Percentiles rank a stretch among this genome's conserved stretches.
Evolutionary conservation across 176 grass and related monocot genomes (phyloP).

Genomic region (Carex scoparia): DNA sequence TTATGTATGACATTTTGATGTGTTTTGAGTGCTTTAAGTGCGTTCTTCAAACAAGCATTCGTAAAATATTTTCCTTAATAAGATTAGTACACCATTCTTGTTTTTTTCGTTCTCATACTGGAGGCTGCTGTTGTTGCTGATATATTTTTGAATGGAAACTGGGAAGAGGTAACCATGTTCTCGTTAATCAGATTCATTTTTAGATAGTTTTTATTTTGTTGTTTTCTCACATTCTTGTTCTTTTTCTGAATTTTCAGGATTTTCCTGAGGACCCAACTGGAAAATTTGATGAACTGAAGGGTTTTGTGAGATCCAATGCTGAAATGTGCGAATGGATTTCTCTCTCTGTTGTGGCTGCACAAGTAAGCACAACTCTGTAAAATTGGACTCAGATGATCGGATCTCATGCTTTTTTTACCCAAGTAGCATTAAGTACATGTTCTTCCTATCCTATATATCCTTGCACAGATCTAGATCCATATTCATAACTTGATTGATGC

Average conservation of each 20-base stretch:
- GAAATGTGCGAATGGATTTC: constrained; percentile 92
- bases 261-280: constrained; percentile 74
- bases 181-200: not conserved
- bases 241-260: constrained; percentile 46
- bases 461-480: not conserved
- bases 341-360: constrained; percentile 55
- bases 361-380: constrained; percentile 37
- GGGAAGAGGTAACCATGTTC: constrained; percentile 67
- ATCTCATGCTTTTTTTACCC: not conserved
- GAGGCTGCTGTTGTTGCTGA: constrained; percentile 64
- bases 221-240: constrained; percentile 9
- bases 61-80: constrained; percentile 51
- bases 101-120: constrained; percentile 67
- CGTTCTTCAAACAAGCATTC: not conserved
- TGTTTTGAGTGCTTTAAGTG: not conserved
- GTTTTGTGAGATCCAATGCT: constrained; percentile 67
- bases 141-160: constrained; percentile 77
- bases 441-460: not conserved
- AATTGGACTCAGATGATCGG: not conserved
- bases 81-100: constrained; percentile 48
- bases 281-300: constrained; percentile 77
- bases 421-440: not conserved
- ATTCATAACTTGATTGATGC: not conserved
- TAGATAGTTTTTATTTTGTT: not conserved
- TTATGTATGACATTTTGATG: not conserved